phyloP scores from a whole-genome alignment of 208 protist species.

The Leishmania lainsoni region DNA sequence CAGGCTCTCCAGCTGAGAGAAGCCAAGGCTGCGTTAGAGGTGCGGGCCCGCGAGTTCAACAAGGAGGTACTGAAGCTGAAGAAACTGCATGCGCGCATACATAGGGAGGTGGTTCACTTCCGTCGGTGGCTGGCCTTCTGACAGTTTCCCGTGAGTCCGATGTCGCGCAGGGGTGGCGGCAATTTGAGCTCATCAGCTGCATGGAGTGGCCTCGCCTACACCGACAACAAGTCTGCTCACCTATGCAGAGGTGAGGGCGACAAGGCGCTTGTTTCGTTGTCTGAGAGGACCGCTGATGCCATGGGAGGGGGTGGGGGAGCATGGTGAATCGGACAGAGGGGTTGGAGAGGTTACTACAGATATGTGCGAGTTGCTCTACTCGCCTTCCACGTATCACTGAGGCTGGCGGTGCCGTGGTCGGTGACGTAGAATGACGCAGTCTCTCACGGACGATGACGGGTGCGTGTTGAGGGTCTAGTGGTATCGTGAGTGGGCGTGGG shows the following conservation, averaged over 20 bases:
- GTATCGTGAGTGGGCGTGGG: neutral
- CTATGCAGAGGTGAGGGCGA: neutral
- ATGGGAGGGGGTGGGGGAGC: conserved; percentile 36
- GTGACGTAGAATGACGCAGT: neutral
- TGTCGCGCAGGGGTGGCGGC: neutral
- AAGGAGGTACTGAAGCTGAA: conserved; percentile 48
- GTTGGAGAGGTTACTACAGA: conserved; percentile 39
- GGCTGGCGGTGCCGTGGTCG: neutral
- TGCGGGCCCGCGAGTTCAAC: conserved; percentile 61
- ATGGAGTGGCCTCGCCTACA: neutral
- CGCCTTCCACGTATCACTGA: neutral
- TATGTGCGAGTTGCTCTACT: neutral
- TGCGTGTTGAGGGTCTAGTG: neutral
- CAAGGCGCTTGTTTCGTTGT: neutral
- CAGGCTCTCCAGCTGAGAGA: conserved; percentile 40
- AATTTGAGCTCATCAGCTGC: neutral
- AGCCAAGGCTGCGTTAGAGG: conserved; percentile 59
- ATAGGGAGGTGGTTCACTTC: conserved; percentile 38
- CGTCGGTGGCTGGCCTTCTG: neutral
- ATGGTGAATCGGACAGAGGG: conserved; percentile 43
- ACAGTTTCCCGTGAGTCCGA: neutral
- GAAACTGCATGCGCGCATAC: conserved; percentile 37
- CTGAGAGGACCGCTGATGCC: conserved; percentile 7
- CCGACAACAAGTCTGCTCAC: neutral
- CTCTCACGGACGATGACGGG: neutral